Conservation (phyloP, 495 filamentous ascomycete genomes). For the Hyaloscypha variabilis region DNA sequence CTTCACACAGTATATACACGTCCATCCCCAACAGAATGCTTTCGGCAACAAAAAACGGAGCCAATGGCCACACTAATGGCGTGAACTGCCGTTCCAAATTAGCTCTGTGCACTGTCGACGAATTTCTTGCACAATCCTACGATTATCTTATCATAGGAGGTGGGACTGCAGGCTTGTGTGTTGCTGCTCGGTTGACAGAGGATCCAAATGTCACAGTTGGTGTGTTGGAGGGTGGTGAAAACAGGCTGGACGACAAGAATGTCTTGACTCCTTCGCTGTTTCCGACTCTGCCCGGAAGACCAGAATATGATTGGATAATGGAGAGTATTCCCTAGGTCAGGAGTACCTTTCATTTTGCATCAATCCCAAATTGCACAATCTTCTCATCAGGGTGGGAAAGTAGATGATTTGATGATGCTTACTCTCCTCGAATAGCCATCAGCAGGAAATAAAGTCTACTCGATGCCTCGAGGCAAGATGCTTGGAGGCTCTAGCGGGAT, state of each 20-base stretch:
- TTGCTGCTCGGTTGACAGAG: conserved; percentile 60
- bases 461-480: conserved; percentile 50
- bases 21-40: not conserved
- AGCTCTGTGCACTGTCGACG: conserved; percentile 8
- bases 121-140: conserved; percentile 17
- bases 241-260: conserved; percentile 46
- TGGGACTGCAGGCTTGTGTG: conserved; percentile 82
- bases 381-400: too few species aligned
- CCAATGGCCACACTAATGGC: not conserved
- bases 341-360: not conserved
- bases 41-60: not conserved
- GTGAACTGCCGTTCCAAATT: conserved; percentile 1
- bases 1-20: not conserved
- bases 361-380: too few species aligned
- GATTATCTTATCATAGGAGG: conserved; percentile 86
- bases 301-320: not conserved
- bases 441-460: conserved; percentile 36
- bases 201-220: conserved; percentile 41
- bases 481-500: conserved; percentile 61
- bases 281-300: not conserved
- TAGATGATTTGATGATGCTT: too few species aligned
- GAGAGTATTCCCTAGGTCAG: not conserved
- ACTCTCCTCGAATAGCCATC: not conserved
- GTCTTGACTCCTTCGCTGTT: conserved; percentile 19
- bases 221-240: conserved; percentile 55